Base-by-base conservation (phyloP, 2,329 filamentous ascomycete genomes). In the Xylaria sp. region DNA sequence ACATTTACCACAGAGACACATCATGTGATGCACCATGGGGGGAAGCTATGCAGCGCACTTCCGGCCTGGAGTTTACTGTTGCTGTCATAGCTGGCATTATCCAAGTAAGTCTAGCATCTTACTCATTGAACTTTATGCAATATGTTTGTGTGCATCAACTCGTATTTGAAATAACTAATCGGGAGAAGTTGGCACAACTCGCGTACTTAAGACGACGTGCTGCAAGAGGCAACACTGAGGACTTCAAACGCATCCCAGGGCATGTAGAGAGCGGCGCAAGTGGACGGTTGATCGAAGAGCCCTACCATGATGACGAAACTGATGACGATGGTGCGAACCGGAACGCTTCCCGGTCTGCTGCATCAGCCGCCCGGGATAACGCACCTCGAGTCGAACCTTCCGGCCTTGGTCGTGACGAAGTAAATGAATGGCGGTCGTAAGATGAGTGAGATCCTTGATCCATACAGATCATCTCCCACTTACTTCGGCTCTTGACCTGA, bases 21-120 rank as follows among this genome's bases (percentile, higher is more conserved):
- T 77, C 84, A 0, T 93, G 90, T 65, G 75, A 84, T 10, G 82
- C 66, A 0, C 82, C 83, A 0, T 92, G 90, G 90, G 84, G 81
- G n/a, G 79, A 77, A 31, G 82, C 85, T 51, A 82, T 90, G 77
- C 83, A 85, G 75, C 81, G 79, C 6, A 83, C 84, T 33, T 85
- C 88, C 0, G 86, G 86, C 0, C 74, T 89, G 23, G 81, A 89
- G 46, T 82, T 92, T 58, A 82, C 80, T 0, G 83, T 90, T 31
- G 85, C 86, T 0, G 51, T 88, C 0, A 77, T 80, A 0, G 84
- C 88, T 5, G 88, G 85, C 5, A 56, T 88, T 5, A 80, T 90
- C 65, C 87, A 90, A 83, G 88, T 89, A 73, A 63, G 80, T 71
- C n/a, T 7, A 48, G 26, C 31, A 17, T 54, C 71, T 79, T 10